Evolutionary conservation across 2,329 filamentous ascomycete genomes (phyloP).

Genomic region (Apiospora malaysiana): DNA sequence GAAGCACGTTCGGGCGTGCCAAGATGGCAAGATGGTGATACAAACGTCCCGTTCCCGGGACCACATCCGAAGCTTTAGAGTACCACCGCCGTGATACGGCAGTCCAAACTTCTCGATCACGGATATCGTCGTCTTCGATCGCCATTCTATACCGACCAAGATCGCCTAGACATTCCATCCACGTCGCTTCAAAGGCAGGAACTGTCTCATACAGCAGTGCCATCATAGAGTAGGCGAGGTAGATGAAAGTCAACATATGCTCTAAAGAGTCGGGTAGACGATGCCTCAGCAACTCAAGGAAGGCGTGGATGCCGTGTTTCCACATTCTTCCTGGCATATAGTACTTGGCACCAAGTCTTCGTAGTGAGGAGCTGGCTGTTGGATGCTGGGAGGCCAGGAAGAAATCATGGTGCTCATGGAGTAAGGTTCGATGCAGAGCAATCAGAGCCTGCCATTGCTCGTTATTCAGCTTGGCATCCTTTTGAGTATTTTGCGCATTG

Average conservation of each 20-base stretch:
- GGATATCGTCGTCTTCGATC: conserved; percentile 81
- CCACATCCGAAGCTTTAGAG: conserved; percentile 77
- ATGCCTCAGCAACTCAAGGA: conserved; percentile 77
- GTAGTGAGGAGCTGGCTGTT: conserved; percentile 71
- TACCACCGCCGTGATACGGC: conserved; percentile 85
- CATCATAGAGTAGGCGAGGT: conserved; percentile 89
- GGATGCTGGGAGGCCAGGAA: conserved; percentile 89
- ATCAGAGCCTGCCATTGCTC: conserved; percentile 88
- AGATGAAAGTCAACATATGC: conserved; percentile 91
- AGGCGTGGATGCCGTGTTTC: conserved; percentile 88
- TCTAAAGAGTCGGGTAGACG: conserved; percentile 79
- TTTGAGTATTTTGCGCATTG: conserved; percentile 58
- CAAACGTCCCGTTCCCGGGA: conserved; percentile 76
- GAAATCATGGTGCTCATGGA: conserved; percentile 86
- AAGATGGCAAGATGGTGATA: conserved; percentile 90
- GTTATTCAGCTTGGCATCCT: conserved; percentile 52
- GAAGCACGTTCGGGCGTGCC: conserved; percentile 70
- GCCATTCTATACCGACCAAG: conserved; percentile 88
- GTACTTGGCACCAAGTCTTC: conserved; percentile 77
- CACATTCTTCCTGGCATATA: conserved; percentile 94
- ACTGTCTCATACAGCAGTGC: conserved; percentile 86
- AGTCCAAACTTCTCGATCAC: conserved; percentile 82
- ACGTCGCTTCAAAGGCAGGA: conserved; percentile 81
- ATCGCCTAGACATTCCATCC: conserved; percentile 93
- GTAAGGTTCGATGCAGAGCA: conserved; percentile 77